Percentiles rank a stretch among this genome's conserved stretches.
These are phyloP conservation scores for Caloboletus inedulis DNA, from an alignment of 1,284 basidiomycete species.

Conservation along the genomic window DNA sequence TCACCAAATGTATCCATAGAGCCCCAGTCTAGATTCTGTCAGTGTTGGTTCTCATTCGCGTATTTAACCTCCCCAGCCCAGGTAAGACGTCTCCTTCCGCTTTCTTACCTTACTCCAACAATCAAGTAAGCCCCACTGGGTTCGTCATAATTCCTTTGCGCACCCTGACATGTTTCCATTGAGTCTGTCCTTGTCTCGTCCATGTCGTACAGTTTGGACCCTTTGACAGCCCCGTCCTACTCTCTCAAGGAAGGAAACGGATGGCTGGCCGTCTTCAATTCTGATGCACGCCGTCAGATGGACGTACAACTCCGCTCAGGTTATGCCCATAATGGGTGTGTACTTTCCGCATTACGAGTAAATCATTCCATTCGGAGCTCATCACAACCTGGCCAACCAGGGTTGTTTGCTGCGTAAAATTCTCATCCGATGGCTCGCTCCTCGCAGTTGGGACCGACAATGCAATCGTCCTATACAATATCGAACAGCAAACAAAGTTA, in stretches of 20 bases:
- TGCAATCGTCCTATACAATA: constrained; percentile 33
- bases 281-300: constrained; percentile 36
- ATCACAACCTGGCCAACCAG: constrained; percentile 16
- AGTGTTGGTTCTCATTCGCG: no score
- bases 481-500: constrained; percentile 23
- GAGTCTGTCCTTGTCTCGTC: not conserved
- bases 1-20: constrained; percentile 12
- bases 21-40: constrained; percentile 2
- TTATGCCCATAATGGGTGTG: constrained; percentile 32
- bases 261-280: constrained; percentile 38
- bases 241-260: constrained; percentile 37
- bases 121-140: constrained; percentile 2
- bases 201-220: constrained; percentile 33
- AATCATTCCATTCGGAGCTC: constrained; percentile 8
- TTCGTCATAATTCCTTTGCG: not conserved
- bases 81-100: not conserved
- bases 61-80: not conserved
- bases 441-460: constrained; percentile 36
- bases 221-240: constrained; percentile 30
- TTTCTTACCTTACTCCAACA: not conserved
- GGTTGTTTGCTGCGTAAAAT: constrained; percentile 33
- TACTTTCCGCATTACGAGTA: constrained; percentile 2
- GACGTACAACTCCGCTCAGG: constrained; percentile 31
- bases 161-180: constrained; percentile 9
- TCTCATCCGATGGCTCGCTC: constrained; percentile 31